Evolutionary conservation across 176 grass and related monocot genomes (phyloP), one percentile per base, ranked within the genome.

Genomic region (Oryza brachyantha): DNA sequence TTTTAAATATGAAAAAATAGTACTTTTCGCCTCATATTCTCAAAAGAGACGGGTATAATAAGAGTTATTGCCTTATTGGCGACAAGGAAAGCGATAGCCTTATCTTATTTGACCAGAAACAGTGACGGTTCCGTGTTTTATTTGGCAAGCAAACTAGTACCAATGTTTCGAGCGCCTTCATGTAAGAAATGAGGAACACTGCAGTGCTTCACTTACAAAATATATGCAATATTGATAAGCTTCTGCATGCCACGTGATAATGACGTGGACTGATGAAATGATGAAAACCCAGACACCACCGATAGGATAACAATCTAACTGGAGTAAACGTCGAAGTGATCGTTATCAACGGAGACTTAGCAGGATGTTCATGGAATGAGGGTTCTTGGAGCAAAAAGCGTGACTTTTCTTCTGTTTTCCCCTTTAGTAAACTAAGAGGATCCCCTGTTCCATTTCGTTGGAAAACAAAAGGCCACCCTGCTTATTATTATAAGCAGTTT

Each of bases 41-140:
- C 13, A 54, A 38, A 22, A 72, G 4, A 46, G 19, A 34, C 3
- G 0, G 13, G 46, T 17, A 42, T 13, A 13, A 40, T 13, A 13
- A n/a, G 24, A 26, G 67, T 57, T 5, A 82, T 25, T n/a, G 14
- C 57, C 3, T 57, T 5, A 82, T 25, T n/a, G 14, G 64, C 3
- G 32, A 39, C 11, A 50, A 31, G 26, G 28, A 60, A 50, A 72
- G 37, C 16, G 27, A 79, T 64, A 76, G 16, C 14, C 10, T 76
- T 90, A 80, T 70, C 75, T 64, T 34, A 5, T 66, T 76, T 83
- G 74, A 86, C 83, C 55, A 79, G 36, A 79, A 74, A 83, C 73
- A 83, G 52, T 42, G 39, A 35, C 45, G 12, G 12, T 79, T 72
- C n/a, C 21, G 11, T 84, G 66, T 76, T 65, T 64, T 16, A 12